phyloP scores from a whole-genome alignment of 345 rosid genomes.

The Odontarrhena argentea region DNA sequence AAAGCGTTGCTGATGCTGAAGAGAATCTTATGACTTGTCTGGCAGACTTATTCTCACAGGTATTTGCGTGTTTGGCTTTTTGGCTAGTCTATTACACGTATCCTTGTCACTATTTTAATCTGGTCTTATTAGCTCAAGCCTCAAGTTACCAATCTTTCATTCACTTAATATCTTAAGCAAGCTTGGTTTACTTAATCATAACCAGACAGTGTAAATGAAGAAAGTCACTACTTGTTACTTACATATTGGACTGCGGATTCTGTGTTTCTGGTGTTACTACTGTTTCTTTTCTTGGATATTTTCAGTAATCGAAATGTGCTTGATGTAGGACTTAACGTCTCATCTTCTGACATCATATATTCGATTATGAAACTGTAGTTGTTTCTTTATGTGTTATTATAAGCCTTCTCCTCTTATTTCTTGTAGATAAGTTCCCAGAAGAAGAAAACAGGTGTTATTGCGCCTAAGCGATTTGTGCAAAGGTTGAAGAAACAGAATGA shows the following conservation, averaged over 20 bases:
- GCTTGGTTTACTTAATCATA: slow-evolving; percentile 1
- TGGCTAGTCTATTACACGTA: neutral
- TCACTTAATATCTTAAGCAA: slow-evolving; percentile 10
- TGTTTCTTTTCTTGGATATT: slow-evolving; percentile 1
- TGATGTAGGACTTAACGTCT: neutral
- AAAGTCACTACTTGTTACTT: neutral
- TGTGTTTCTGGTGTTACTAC: neutral
- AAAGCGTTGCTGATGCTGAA: slow-evolving; percentile 72
- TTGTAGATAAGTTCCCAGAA: slow-evolving; percentile 91
- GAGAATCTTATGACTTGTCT: slow-evolving; percentile 97
- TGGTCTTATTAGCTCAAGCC: slow-evolving; percentile 28
- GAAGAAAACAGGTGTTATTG: slow-evolving; percentile 99
- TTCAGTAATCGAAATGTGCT: neutral
- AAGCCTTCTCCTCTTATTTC: neutral
- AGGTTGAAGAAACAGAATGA: slow-evolving; percentile 99
- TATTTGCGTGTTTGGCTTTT: slow-evolving; percentile 9
- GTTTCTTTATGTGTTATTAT: neutral
- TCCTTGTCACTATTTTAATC: neutral
- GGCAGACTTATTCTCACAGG: slow-evolving; percentile 97
- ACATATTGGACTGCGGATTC: neutral
- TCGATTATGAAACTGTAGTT: neutral
- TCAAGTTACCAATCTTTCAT: slow-evolving; percentile 7
- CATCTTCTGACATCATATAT: slow-evolving; percentile 3
- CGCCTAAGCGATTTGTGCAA: slow-evolving; percentile 97
- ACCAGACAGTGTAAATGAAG: neutral